phyloP scores from a whole-genome alignment of 345 rosid species.

The Draba incana region DNA sequence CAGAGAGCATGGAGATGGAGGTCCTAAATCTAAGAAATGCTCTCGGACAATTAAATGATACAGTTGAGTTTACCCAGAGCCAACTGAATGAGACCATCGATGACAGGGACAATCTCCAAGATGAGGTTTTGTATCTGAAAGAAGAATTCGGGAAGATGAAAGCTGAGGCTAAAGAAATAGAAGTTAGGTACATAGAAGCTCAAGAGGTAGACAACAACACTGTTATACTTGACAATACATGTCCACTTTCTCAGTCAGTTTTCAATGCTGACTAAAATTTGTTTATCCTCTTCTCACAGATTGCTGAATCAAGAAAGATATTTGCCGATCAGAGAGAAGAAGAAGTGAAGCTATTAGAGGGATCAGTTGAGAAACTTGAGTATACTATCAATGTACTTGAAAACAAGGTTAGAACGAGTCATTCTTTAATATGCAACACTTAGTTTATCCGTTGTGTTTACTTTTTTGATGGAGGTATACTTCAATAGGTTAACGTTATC shows the following conservation, averaged over 20 bases:
- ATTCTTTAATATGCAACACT: slow-evolving; percentile 19
- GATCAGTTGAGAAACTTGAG: slow-evolving; percentile 91
- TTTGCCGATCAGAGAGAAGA: slow-evolving; percentile 83
- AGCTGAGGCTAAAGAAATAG: slow-evolving; percentile 60
- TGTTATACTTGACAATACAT: slow-evolving; percentile 13
- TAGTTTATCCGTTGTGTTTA: slow-evolving; percentile 2
- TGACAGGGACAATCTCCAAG: slow-evolving; percentile 69
- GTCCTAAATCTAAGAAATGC: slow-evolving; percentile 57
- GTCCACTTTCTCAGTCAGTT: slow-evolving; percentile 8
- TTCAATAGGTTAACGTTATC: slow-evolving; percentile 76
- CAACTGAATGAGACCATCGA: slow-evolving; percentile 49
- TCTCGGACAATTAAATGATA: slow-evolving; percentile 62
- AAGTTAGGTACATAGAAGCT: slow-evolving; percentile 70
- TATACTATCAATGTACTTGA: slow-evolving; percentile 77
- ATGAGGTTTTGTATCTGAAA: slow-evolving; percentile 60
- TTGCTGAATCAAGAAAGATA: slow-evolving; percentile 69
- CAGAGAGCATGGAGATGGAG: slow-evolving; percentile 77
- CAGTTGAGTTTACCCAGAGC: slow-evolving; percentile 55
- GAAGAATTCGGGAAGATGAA: slow-evolving; percentile 58
- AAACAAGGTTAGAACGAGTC: slow-evolving; percentile 61
- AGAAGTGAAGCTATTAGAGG: slow-evolving; percentile 85
- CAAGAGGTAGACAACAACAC: slow-evolving; percentile 56
- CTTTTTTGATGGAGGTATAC: slow-evolving; percentile 34
- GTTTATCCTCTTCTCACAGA: slow-evolving; percentile 47
- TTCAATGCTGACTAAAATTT: slow-evolving; percentile 17